Conservation (phyloP, 108 stramenopile genomes). For the Nitzschia sp. region DNA sequence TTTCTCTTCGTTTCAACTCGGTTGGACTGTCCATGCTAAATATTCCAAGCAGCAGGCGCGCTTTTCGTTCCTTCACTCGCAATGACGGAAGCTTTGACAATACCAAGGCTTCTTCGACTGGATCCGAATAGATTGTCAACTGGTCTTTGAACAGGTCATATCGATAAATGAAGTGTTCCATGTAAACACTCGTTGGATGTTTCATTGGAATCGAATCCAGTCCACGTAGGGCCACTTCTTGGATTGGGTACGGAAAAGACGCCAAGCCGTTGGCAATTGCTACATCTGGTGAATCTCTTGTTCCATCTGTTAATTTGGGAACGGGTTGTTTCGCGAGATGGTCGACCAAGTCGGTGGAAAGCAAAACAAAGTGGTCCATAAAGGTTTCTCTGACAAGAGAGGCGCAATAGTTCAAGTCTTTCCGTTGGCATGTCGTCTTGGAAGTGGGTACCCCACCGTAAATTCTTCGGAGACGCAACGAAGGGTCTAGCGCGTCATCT, state of each 20-base stretch:
- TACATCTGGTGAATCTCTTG: slow-evolving; percentile 4
- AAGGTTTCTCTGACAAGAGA: not conserved
- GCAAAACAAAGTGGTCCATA: not conserved
- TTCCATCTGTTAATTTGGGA: not conserved
- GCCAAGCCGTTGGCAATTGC: slow-evolving; percentile 5
- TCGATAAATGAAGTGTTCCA: not conserved
- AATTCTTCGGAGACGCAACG: not conserved
- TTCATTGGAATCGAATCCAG: not conserved
- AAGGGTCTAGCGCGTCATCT: too few relatives aligned
- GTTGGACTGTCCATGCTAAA: not conserved
- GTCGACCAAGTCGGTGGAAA: not conserved
- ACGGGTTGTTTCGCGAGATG: not conserved
- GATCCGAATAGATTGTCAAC: not conserved
- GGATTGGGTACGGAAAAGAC: not conserved
- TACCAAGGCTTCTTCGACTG: not conserved
- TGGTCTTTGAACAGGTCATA: not conserved
- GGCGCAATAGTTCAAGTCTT: not conserved
- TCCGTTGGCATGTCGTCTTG: not conserved
- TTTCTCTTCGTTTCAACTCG: slow-evolving; percentile 4
- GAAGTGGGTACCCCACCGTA: slow-evolving; percentile 4
- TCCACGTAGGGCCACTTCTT: not conserved
- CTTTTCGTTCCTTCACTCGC: not conserved
- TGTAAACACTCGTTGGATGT: not conserved
- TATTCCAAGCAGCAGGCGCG: slow-evolving; percentile 5
- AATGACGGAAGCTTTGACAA: not conserved